These are phyloP conservation scores for Psophocarpus tetragonolobus DNA, from an alignment of 306 rosid genomes.

Conservation along the genomic window DNA sequence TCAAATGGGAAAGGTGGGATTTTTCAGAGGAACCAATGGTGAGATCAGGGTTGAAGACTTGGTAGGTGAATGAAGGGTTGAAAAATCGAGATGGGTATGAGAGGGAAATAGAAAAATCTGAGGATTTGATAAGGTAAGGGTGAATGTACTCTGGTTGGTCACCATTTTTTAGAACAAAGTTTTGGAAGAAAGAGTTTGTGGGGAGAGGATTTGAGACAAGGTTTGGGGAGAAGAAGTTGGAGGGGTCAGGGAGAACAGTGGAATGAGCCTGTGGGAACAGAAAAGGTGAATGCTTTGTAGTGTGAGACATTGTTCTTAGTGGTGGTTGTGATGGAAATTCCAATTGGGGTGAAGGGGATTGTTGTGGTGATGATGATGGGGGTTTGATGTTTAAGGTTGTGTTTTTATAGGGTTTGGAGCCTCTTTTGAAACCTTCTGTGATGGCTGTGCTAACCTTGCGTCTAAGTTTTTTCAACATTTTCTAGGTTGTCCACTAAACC, in stretches of 20 bases:
- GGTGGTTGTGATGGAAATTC: background rate
- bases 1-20: constrained; percentile 15
- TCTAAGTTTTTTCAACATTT: constrained; percentile 36
- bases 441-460: constrained; percentile 27
- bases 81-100: constrained; percentile 65
- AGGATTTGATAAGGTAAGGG: constrained; percentile 74
- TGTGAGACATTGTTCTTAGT: constrained; percentile 4
- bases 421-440: background rate
- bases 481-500: constrained; percentile 14
- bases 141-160: constrained; percentile 76
- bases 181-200: constrained; percentile 86
- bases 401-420: constrained; percentile 28
- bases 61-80: constrained; percentile 52
- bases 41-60: constrained; percentile 70
- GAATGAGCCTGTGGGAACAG: constrained; percentile 61
- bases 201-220: constrained; percentile 73
- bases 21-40: constrained; percentile 52
- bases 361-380: background rate
- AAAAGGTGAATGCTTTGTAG: constrained; percentile 44
- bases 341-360: background rate
- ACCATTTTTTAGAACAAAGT: constrained; percentile 72
- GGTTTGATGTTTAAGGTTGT: constrained; percentile 14
- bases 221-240: constrained; percentile 60
- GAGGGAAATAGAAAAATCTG: constrained; percentile 58
- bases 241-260: constrained; percentile 76